These are phyloP conservation scores for Aureobasidium sp. DNA, from an alignment of 2,329 filamentous ascomycete species.

Conservation along the genomic window DNA sequence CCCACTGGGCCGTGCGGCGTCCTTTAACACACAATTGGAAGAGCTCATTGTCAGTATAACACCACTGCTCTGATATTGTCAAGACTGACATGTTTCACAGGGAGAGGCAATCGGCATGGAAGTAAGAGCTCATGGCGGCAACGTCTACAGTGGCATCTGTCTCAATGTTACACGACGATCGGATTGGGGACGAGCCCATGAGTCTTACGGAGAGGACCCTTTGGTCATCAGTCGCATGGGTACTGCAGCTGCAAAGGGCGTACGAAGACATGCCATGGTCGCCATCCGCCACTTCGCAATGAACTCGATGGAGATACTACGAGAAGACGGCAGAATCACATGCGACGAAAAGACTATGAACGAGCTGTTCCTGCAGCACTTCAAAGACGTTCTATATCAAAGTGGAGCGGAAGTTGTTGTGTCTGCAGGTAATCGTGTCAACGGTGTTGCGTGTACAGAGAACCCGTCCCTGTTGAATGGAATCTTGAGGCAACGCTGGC, in stretches of 20 bases:
- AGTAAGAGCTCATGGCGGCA: conserved; percentile 6
- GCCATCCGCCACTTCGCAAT: conserved; percentile 25
- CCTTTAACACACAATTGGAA: neutral
- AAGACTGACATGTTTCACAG: neutral
- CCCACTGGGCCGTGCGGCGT: neutral
- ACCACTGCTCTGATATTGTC: too few relatives aligned
- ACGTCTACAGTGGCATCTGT: conserved; percentile 4
- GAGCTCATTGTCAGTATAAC: neutral
- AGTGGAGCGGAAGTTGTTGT: conserved; percentile 13
- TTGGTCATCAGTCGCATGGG: conserved; percentile 7
- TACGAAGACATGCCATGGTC: conserved; percentile 17
- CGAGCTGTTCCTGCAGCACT: conserved; percentile 21
- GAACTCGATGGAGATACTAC: conserved; percentile 24
- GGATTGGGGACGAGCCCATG: conserved; percentile 2
- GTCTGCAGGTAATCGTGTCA: conserved; percentile 15
- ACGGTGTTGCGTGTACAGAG: conserved; percentile 15
- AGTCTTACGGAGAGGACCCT: conserved; percentile 8
- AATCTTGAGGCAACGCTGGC: conserved; percentile 15
- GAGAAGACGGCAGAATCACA: conserved; percentile 21
- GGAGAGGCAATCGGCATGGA: conserved; percentile 5
- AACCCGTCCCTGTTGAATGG: conserved; percentile 13
- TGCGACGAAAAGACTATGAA: conserved; percentile 21
- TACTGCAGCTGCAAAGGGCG: neutral
- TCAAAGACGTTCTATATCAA: conserved; percentile 12
- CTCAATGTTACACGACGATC: conserved; percentile 7